Percentiles rank a stretch among this genome's conserved stretches.
phyloP scores from a whole-genome alignment of 306 rosid genomes.

The Lathyrus sativus region DNA sequence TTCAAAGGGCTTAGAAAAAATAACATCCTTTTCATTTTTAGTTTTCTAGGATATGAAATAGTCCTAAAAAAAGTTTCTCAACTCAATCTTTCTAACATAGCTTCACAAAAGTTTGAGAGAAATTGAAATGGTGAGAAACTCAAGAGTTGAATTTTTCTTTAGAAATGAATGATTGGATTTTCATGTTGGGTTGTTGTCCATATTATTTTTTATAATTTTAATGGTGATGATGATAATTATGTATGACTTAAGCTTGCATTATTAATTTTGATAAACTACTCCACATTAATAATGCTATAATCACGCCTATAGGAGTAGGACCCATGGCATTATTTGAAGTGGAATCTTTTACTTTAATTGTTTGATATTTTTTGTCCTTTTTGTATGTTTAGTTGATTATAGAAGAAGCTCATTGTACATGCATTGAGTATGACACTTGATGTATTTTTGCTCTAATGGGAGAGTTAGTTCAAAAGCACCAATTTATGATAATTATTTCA shows the following conservation, averaged over 20 bases:
- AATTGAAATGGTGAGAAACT: slow-evolving; percentile 37
- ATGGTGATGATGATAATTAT: slow-evolving; percentile 27
- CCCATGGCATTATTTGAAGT: slow-evolving; percentile 40
- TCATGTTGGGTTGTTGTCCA: slow-evolving; percentile 43
- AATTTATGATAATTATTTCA: background rate
- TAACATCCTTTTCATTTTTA: slow-evolving; percentile 33
- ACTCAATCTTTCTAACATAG: slow-evolving; percentile 28
- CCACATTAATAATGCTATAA: slow-evolving; percentile 32
- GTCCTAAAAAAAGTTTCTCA: slow-evolving; percentile 29
- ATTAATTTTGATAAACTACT: slow-evolving; percentile 20
- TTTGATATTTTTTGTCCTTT: slow-evolving; percentile 23
- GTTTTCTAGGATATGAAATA: slow-evolving; percentile 15
- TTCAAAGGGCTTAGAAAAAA: slow-evolving; percentile 33
- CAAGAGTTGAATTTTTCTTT: slow-evolving; percentile 47
- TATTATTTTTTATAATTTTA: slow-evolving; percentile 35
- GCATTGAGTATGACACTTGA: background rate
- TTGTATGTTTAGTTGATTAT: slow-evolving; percentile 21
- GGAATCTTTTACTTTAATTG: slow-evolving; percentile 42
- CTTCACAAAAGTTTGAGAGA: slow-evolving; percentile 37
- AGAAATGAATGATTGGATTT: slow-evolving; percentile 44
- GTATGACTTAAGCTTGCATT: slow-evolving; percentile 39
- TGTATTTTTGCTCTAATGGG: slow-evolving; percentile 18
- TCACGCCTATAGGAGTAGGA: slow-evolving; percentile 26
- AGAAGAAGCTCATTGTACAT: background rate
- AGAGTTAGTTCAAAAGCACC: background rate